Base-by-base conservation (phyloP, 208 protist genomes). In the Acanthamoeba sp. region DNA sequence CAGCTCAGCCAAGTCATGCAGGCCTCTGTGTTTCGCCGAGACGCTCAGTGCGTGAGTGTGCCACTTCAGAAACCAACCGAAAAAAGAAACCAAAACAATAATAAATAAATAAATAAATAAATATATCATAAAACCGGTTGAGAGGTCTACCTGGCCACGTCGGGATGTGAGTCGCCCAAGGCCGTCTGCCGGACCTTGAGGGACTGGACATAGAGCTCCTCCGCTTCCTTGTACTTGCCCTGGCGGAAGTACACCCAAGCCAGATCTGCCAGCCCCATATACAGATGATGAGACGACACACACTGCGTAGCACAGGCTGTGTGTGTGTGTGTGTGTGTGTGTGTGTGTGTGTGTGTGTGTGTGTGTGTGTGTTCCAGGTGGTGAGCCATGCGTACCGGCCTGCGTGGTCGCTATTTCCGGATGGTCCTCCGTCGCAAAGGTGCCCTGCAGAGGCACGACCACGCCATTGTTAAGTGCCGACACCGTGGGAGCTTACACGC, bases 161-260 rank as follows among this genome's bases (percentile, higher is more conserved):
- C 90, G 48, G 90, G 90, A 20, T 94, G 90, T 1, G 62, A 62
- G n/a, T 85, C 69, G 32, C 80, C 80, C n/a, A 90, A 32, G 36
- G 59, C 38, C 6, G 71, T 48, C 52, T 89, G 48, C n/a, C 76
- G 29, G 22, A 94, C 92, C 76, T 94, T 55, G 24, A 94, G 92
- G 24, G 92, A 52, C 50, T 48, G n/a, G 24, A 69, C 36, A 36
- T 64, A 94, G 45, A 85, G 80, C 76, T 69, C 42, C 78, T 94
- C 92, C 16, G 92, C 92, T 55, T 94, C 92, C 45, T 85, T 64
- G 45, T 89, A 89, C 52, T 76, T 85, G 92, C 92, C 92, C 87
- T 92, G 87, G 14, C 73, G 66, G 50, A 94, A 94, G 69, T 94
- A 85, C 14, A 94, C 71, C 90, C 90, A 94, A 10, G 69, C 90